These are phyloP conservation scores for Naematelia aurantialba DNA, from an alignment of 768 basidiomycete genomes.

Conservation along the genomic window DNA sequence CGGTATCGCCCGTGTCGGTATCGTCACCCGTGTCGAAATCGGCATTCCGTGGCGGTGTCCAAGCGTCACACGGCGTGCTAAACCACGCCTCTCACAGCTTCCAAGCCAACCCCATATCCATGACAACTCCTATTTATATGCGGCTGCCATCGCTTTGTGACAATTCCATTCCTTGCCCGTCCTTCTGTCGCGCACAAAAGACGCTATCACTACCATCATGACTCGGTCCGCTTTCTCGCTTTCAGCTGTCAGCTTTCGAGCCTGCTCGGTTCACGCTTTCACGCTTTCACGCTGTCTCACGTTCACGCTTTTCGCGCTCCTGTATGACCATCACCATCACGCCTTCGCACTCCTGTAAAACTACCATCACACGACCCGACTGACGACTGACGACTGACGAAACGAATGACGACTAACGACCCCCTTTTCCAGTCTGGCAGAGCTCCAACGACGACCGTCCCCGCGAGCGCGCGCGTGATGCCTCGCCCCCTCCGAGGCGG, in stretches of 20 bases:
- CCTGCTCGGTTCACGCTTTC: neutral
- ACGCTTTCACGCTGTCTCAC: too few relatives aligned
- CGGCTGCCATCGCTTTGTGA: too few relatives aligned
- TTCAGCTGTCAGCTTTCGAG: neutral
- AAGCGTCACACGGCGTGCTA: too few relatives aligned
- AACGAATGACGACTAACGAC: conserved; percentile 22
- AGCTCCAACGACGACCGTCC: conserved; percentile 22
- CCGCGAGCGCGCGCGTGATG: conserved; percentile 17
- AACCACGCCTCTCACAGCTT: too few relatives aligned
- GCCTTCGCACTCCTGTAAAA: neutral
- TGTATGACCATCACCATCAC: neutral
- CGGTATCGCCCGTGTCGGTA: neutral
- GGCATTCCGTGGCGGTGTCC: neutral
- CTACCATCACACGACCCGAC: neutral
- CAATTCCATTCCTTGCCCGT: neutral
- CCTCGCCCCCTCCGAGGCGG: conserved; percentile 18
- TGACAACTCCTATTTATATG: too few relatives aligned
- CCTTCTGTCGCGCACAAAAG: neutral
- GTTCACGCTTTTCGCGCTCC: conserved; percentile 1
- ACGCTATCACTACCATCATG: neutral
- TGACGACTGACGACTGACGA: conserved; percentile 19
- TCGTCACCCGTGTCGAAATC: conserved; percentile 4
- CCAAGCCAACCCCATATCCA: too few relatives aligned
- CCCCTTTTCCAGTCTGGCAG: conserved; percentile 36
- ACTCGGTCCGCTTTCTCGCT: conserved; percentile 6